A percentile compares a stretch with the other conserved stretches of the same genome.
phyloP scores from a whole-genome alignment of 2,329 filamentous ascomycete genomes.

The Pseudogymnoascus sp. region DNA sequence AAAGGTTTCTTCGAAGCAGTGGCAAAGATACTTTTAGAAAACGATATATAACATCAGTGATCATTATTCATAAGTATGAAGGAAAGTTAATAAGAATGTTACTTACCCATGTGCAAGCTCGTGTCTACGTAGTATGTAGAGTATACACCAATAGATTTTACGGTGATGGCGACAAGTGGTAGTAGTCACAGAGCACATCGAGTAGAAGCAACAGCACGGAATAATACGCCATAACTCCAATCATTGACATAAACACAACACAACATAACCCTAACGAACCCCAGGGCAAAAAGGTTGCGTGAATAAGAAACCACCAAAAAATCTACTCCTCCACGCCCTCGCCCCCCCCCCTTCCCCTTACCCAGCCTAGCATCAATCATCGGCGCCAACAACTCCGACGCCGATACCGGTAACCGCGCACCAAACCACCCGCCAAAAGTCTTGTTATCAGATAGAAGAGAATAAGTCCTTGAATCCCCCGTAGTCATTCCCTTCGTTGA shows the following conservation, averaged over 20 bases:
- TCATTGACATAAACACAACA: constrained; percentile 1
- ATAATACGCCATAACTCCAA: neutral
- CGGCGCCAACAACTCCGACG: neutral
- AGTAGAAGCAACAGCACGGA: neutral
- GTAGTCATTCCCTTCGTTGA: neutral
- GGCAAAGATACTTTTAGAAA: neutral
- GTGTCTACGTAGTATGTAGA: too few relatives aligned
- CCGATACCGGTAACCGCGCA: neutral
- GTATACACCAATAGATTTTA: neutral
- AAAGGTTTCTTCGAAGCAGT: neutral
- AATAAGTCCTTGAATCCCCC: neutral
- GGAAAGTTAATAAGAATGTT: too few relatives aligned
- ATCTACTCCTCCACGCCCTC: neutral
- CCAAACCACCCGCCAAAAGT: neutral
- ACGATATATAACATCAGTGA: neutral
- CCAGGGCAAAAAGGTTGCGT: neutral
- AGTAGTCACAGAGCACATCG: neutral
- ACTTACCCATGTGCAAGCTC: neutral
- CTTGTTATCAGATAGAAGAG: neutral
- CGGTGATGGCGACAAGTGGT: neutral
- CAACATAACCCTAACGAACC: neutral
- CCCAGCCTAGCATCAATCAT: constrained; percentile 8
- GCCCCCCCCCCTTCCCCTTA: constrained; percentile 1
- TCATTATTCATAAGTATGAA: too few relatives aligned
- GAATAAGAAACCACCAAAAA: neutral